These are phyloP conservation scores for Cryphonectria radicalis DNA, from an alignment of 2,329 filamentous ascomycete genomes.

Conservation along the genomic window DNA sequence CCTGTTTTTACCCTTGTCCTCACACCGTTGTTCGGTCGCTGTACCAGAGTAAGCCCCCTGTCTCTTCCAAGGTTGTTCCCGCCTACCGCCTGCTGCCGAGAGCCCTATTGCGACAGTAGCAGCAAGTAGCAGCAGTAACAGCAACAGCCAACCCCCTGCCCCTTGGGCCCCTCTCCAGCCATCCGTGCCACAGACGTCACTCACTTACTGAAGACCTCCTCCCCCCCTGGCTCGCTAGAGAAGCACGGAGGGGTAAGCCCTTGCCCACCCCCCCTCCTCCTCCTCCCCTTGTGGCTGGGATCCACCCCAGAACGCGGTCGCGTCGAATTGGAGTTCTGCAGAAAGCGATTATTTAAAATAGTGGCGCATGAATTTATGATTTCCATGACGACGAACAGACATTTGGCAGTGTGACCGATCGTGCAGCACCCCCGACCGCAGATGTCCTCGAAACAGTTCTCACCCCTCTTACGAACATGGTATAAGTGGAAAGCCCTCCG, in stretches of 20 bases:
- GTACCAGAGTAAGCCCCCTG: not conserved
- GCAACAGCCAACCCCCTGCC: not conserved
- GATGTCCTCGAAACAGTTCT: conserved; percentile 45
- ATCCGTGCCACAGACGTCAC: conserved; percentile 16
- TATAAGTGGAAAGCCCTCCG: conserved; percentile 65
- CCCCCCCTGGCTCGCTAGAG: not conserved
- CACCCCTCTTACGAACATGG: conserved; percentile 51
- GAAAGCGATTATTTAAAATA: not conserved
- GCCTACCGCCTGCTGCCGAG: conserved; percentile 3
- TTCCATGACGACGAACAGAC: conserved; percentile 11
- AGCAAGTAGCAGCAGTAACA: not conserved
- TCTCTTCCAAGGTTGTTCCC: conserved; percentile 3
- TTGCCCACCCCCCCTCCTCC: not conserved
- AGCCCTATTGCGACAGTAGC: not conserved
- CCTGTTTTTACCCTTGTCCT: not conserved
- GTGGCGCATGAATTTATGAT: not conserved
- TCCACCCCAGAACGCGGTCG: conserved; percentile 7
- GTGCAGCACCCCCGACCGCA: conserved; percentile 2
- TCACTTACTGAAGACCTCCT: not conserved
- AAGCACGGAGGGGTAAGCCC: not conserved
- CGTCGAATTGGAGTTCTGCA: conserved; percentile 9
- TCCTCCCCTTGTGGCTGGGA: conserved; percentile 6
- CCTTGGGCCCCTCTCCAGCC: not conserved
- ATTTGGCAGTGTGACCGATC: not conserved
- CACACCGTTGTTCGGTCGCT: not conserved